Evolutionary conservation across 345 rosid genomes (phyloP).

Genomic region (Cardamine chenopodiifolia): DNA sequence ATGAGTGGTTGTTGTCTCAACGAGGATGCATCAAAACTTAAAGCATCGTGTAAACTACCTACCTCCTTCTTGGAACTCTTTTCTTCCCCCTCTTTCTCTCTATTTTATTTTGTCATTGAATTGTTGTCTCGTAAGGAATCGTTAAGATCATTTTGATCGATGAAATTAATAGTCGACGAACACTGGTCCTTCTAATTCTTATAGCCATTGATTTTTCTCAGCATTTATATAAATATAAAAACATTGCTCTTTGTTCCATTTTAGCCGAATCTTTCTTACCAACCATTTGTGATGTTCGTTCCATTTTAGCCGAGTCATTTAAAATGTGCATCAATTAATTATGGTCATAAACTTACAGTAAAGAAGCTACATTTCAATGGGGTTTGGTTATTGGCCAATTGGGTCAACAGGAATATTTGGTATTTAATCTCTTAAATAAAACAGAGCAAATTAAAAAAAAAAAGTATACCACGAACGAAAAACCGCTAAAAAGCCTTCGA

Average conservation of each 20-base stretch:
- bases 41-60: conserved; percentile 11
- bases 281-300: not conserved
- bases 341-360: too few relatives aligned
- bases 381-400: too few relatives aligned
- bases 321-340: not conserved
- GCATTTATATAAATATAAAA: not conserved
- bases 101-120: conserved; percentile 10
- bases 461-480: too few relatives aligned
- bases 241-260: not conserved
- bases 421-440: too few relatives aligned
- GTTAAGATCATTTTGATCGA: not conserved
- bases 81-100: not conserved
- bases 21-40: not conserved
- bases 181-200: not conserved
- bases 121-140: conserved; percentile 28
- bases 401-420: too few relatives aligned
- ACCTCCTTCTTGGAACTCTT: not conserved
- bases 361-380: too few relatives aligned
- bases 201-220: not conserved
- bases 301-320: not conserved
- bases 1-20: conserved; percentile 22
- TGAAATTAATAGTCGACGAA: conserved; percentile 11
- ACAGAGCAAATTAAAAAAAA: too few relatives aligned
- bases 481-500: too few relatives aligned
- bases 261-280: not conserved